phyloP scores from a whole-genome alignment of 1,284 basidiomycete species.

The Heterobasidion parviporum region DNA sequence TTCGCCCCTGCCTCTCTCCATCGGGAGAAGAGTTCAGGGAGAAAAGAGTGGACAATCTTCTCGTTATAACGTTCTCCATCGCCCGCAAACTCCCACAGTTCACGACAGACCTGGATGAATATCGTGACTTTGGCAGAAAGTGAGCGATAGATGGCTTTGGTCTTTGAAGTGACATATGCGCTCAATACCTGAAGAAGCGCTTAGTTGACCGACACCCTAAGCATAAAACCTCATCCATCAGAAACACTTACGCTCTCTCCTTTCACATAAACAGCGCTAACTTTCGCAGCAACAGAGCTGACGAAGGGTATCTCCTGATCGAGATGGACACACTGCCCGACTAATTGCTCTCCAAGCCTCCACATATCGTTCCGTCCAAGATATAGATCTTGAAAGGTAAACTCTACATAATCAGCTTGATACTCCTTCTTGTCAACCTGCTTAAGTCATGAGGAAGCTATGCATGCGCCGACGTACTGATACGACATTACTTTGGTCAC shows the following conservation, averaged over 20 bases:
- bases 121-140: constrained; percentile 88
- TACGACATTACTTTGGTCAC: constrained; percentile 50
- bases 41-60: constrained; percentile 90
- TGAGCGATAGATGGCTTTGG: constrained; percentile 86
- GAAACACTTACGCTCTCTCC: constrained; percentile 44
- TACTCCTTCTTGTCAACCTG: constrained; percentile 62
- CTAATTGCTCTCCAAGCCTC: constrained; percentile 71
- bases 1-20: constrained; percentile 84
- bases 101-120: constrained; percentile 93
- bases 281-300: constrained; percentile 72
- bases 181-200: constrained; percentile 53
- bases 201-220: neutral
- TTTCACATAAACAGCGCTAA: constrained; percentile 66
- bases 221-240: neutral
- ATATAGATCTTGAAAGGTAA: constrained; percentile 89
- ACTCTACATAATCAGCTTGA: constrained; percentile 77
- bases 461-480: constrained; percentile 3
- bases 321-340: constrained; percentile 66
- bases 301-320: constrained; percentile 72
- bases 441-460: constrained; percentile 3
- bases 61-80: constrained; percentile 96
- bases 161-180: constrained; percentile 74
- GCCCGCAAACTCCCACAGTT: constrained; percentile 96
- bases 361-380: constrained; percentile 92
- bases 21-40: constrained; percentile 75